Evolutionary conservation across 257 asterid genomes (phyloP).

Genomic region (Coffea eugenioides): DNA sequence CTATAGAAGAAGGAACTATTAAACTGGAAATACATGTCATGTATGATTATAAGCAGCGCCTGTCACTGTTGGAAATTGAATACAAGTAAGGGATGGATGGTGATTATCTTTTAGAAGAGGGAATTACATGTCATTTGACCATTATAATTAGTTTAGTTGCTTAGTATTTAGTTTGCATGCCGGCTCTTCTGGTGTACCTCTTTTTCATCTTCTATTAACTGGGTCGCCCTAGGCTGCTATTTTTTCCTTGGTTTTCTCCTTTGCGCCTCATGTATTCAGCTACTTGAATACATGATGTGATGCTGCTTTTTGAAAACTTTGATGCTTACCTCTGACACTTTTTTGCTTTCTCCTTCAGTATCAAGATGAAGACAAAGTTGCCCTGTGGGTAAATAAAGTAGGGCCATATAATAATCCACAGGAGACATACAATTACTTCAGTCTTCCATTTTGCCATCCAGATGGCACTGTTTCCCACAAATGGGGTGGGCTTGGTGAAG

Average conservation of each 20-base stretch:
- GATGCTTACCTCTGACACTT: conserved; percentile 23
- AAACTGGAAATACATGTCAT: not conserved
- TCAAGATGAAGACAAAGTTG: conserved; percentile 66
- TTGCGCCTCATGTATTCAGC: not conserved
- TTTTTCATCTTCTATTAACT: not conserved
- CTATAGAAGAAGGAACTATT: not conserved
- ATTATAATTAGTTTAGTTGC: not conserved
- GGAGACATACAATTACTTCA: conserved; percentile 92
- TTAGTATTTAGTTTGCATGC: not conserved
- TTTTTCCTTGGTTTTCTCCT: too few relatives aligned
- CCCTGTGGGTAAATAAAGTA: conserved; percentile 94
- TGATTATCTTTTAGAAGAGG: too few relatives aligned
- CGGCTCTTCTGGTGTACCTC: not conserved
- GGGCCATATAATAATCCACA: conserved; percentile 98
- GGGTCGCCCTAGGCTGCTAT: not conserved
- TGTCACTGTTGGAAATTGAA: too few relatives aligned
- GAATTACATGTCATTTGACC: too few relatives aligned
- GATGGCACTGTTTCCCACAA: conserved; percentile 73
- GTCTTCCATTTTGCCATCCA: conserved; percentile 88
- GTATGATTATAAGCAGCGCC: too few relatives aligned
- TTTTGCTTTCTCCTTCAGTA: conserved; percentile 54
- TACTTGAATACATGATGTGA: not conserved
- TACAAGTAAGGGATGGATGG: too few relatives aligned
- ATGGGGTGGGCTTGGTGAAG: conserved; percentile 99
- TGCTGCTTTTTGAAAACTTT: not conserved